Evolutionary conservation across 495 filamentous ascomycete species (phyloP).

Genomic region (Aspergillus nidulans): DNA sequence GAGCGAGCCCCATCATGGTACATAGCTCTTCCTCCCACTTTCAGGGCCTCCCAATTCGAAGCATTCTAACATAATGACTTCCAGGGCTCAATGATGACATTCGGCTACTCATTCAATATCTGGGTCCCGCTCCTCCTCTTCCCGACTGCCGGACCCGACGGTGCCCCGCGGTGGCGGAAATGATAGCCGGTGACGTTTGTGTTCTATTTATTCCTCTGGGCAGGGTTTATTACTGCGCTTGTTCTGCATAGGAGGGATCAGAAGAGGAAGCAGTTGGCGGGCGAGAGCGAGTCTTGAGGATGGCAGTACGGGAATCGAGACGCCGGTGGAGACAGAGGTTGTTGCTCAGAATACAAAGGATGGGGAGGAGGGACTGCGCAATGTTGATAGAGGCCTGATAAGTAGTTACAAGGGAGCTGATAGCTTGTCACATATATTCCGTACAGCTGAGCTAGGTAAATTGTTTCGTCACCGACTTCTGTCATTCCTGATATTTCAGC

Average conservation of each 20-base stretch:
- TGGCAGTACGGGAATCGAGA: neutral
- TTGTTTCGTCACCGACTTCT: no score
- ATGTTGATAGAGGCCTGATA: no score
- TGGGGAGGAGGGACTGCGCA: neutral
- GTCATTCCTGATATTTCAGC: no score
- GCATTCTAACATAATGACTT: neutral
- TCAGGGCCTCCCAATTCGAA: neutral
- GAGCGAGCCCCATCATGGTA: conserved; percentile 44
- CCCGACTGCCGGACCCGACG: conserved; percentile 37
- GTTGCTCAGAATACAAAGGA: neutral
- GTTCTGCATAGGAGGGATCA: conserved; percentile 19
- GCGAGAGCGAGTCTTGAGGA: neutral
- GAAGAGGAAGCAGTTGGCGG: neutral
- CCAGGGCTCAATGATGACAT: conserved; percentile 47
- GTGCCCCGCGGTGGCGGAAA: conserved; percentile 42
- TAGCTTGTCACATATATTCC: no score
- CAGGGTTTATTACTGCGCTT: conserved; percentile 34
- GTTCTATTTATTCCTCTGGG: conserved; percentile 40
- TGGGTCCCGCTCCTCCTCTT: conserved; percentile 44
- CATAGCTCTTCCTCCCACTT: conserved; percentile 16
- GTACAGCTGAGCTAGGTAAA: no score
- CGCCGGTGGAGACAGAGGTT: neutral
- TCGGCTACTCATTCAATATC: conserved; percentile 46
- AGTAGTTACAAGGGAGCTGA: no score
- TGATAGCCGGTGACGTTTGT: conserved; percentile 41